These are phyloP conservation scores for Phialophora expanda DNA, from an alignment of 2,329 filamentous ascomycete species.

Conservation along the genomic window DNA sequence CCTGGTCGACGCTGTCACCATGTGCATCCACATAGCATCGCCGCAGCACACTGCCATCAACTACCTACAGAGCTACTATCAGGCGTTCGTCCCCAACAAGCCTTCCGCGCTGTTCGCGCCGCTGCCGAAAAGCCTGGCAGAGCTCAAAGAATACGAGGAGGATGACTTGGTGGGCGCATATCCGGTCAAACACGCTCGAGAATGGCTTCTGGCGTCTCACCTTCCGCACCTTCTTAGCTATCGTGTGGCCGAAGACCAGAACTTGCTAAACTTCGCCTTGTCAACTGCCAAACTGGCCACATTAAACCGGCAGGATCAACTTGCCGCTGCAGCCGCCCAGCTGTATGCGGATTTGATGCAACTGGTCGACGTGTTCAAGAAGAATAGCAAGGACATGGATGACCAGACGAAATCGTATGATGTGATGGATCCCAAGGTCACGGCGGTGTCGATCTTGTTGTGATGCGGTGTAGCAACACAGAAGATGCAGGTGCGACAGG, in stretches of 20 bases:
- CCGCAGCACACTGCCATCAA: slow-evolving; percentile 59
- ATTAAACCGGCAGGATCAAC: slow-evolving; percentile 22
- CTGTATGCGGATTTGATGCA: slow-evolving; percentile 25
- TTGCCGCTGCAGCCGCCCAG: slow-evolving; percentile 14
- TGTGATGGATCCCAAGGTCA: slow-evolving; percentile 30
- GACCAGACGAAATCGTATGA: slow-evolving; percentile 26
- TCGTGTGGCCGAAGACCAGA: slow-evolving; percentile 50
- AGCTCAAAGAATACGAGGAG: slow-evolving; percentile 43
- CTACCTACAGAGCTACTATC: slow-evolving; percentile 60
- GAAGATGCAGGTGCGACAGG: neutral
- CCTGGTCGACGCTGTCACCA: slow-evolving; percentile 55
- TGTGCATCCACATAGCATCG: slow-evolving; percentile 60
- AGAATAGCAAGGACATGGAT: slow-evolving; percentile 20
- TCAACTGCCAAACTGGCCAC: slow-evolving; percentile 25
- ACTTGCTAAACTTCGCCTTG: slow-evolving; percentile 49
- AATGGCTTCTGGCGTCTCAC: slow-evolving; percentile 56
- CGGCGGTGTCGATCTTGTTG: slow-evolving; percentile 36
- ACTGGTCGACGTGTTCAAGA: slow-evolving; percentile 16
- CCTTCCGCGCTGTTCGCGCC: slow-evolving; percentile 27
- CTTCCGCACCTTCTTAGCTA: slow-evolving; percentile 56
- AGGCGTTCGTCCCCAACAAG: slow-evolving; percentile 55
- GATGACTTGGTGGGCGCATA: slow-evolving; percentile 49
- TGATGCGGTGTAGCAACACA: neutral
- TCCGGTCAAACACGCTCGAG: slow-evolving; percentile 49
- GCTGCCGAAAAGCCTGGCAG: slow-evolving; percentile 13